Evolutionary conservation across 345 rosid genomes (phyloP).

Genomic region (Salix viminalis): DNA sequence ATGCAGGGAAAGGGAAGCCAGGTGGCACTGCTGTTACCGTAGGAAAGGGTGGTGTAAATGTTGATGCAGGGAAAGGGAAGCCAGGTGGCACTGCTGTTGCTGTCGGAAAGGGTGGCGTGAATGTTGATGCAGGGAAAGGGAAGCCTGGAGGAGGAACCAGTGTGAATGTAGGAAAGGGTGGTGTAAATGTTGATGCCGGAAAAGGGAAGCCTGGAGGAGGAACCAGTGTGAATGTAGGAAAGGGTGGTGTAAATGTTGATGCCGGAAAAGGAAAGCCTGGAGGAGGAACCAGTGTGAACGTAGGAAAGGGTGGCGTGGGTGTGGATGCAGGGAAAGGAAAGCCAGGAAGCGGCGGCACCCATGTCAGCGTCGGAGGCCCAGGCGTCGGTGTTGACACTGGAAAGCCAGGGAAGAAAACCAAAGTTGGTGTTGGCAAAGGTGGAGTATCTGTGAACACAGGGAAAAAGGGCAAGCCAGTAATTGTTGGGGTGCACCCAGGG

Average conservation of each 20-base stretch:
- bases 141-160: too few relatives aligned
- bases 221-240: constrained; percentile 42
- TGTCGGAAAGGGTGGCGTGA: too few relatives aligned
- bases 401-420: constrained; percentile 45
- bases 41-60: too few relatives aligned
- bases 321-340: constrained; percentile 54
- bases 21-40: constrained; percentile 41
- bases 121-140: too few relatives aligned
- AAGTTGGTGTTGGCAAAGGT: constrained; percentile 73
- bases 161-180: constrained; percentile 25
- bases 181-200: constrained; percentile 54
- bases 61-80: too few relatives aligned
- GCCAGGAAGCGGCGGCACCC: constrained; percentile 49
- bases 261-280: constrained; percentile 48
- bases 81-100: too few relatives aligned
- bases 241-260: constrained; percentile 29
- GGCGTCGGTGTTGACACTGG: constrained; percentile 48
- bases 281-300: constrained; percentile 53
- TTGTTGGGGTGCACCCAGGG: constrained; percentile 54
- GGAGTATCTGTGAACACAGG: constrained; percentile 58
- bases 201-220: constrained; percentile 48
- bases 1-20: constrained; percentile 26
- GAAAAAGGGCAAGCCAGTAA: constrained; percentile 58
- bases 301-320: constrained; percentile 71
- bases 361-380: constrained; percentile 42